Evolutionary conservation across 2,329 filamentous ascomycete genomes (phyloP), one percentile per base, ranked within the genome.

Genomic region (Fusarium palustre): DNA sequence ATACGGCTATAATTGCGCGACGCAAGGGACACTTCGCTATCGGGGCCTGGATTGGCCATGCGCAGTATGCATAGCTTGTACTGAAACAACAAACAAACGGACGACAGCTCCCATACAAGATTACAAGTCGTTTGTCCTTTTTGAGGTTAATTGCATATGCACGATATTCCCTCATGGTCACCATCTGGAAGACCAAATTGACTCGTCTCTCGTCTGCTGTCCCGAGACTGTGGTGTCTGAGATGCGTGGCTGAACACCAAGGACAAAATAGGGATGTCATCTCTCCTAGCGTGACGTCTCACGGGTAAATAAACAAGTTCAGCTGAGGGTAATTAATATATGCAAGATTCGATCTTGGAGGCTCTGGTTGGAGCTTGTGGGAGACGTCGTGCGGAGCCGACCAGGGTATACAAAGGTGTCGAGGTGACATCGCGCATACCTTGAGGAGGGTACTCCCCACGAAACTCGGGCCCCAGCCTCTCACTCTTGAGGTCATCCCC

Each of bases 361-460:
- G 59, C 46, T 63, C 64, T 53, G 57, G 55, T 68, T 68, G 68
- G 68, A 70, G 67, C 67, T 70, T 70, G 71, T 74, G 71, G 69
- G 55, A 74, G 71, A 70, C 65, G 58, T 64, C 41, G 48, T 62
- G 55, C 62, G 68, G 68, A 66, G 64, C 68, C 56, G 46, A 54
- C 71, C 71, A 74, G 71, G 71, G 71, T 74, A 24, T 55, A 54
- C 39, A 55, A 60, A 71, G 68, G 69, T 71, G 68, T 55, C 62
- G 38, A 41, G 65, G 71, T 74, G 47, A 74, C 71, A 74, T 74
- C 71, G 71, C 50, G 63, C 28, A 38, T 25, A 55, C 55, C 48
- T 54, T 70, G 64, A 48, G 59, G 62, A 70, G 64, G 60, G 46
- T 58, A 64, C 59, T 64, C 67, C 69, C 66, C 66, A 67, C 66